Evolutionary conservation across 2,329 filamentous ascomycete species (phyloP).

Genomic region (Xylariaceae sp.): DNA sequence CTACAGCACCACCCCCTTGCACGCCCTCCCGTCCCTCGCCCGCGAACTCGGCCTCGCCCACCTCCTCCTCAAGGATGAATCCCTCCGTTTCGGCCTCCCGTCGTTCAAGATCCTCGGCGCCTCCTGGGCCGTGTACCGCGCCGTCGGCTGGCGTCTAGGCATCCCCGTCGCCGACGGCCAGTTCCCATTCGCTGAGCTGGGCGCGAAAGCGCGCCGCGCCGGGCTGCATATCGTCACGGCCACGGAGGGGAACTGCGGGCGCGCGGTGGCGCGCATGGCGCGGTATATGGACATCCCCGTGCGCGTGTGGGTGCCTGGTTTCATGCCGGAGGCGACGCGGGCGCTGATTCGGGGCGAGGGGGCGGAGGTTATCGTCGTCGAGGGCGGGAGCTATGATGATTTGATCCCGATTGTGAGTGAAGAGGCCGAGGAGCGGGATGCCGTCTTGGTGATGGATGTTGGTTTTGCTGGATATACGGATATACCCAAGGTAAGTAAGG

Average conservation of each 20-base stretch:
- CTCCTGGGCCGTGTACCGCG: slow-evolving; percentile 63
- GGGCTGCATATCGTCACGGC: slow-evolving; percentile 46
- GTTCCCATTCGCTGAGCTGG: slow-evolving; percentile 22
- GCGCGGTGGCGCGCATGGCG: slow-evolving; percentile 66
- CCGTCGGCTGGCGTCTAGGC: slow-evolving; percentile 41
- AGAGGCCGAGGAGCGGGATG: slow-evolving; percentile 37
- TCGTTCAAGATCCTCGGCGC: slow-evolving; percentile 79
- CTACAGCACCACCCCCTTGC: slow-evolving; percentile 25
- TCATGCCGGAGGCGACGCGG: slow-evolving; percentile 50
- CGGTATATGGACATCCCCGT: slow-evolving; percentile 47
- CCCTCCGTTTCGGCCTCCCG: slow-evolving; percentile 59
- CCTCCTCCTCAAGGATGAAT: slow-evolving; percentile 68
- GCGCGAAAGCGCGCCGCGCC: slow-evolving; percentile 17
- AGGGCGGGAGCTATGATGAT: slow-evolving; percentile 56
- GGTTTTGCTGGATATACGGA: slow-evolving; percentile 61
- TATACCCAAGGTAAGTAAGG: slow-evolving; percentile 48
- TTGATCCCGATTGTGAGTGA: slow-evolving; percentile 47
- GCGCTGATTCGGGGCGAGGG: slow-evolving; percentile 56
- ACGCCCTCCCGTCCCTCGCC: slow-evolving; percentile 34
- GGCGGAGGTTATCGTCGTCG: slow-evolving; percentile 49
- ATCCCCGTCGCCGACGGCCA: slow-evolving; percentile 35
- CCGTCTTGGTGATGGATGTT: slow-evolving; percentile 62
- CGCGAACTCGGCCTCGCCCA: slow-evolving; percentile 49
- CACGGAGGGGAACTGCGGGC: slow-evolving; percentile 72
- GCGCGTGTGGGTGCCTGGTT: slow-evolving; percentile 57